Percentiles rank a stretch among this genome's conserved stretches.
These are phyloP conservation scores for Auricularia sp. DNA, from an alignment of 768 basidiomycete genomes.

Conservation along the genomic window DNA sequence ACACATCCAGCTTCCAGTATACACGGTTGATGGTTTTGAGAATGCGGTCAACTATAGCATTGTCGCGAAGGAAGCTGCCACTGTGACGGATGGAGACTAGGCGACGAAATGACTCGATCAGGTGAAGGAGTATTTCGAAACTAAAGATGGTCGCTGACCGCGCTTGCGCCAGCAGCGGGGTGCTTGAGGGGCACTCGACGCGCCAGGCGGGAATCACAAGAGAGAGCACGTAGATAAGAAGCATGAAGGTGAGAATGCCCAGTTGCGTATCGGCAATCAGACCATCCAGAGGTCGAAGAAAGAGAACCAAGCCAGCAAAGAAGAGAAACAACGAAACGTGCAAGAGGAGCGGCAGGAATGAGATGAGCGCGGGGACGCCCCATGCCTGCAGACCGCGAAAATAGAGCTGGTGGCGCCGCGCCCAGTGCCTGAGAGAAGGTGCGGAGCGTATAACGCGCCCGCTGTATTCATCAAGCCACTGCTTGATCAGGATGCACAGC, in stretches of 20 bases:
- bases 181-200: neutral
- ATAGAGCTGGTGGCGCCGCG: neutral
- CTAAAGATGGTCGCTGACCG: too few relatives aligned
- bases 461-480: neutral
- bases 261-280: neutral
- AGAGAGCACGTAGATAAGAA: neutral
- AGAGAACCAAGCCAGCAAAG: constrained; percentile 1
- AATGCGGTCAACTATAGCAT: too few relatives aligned
- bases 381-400: neutral
- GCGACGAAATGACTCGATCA: too few relatives aligned
- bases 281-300: neutral
- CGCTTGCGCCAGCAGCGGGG: neutral
- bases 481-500: neutral
- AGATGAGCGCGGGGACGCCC: neutral
- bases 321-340: constrained; percentile 3
- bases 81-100: too few relatives aligned
- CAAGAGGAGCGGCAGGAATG: neutral
- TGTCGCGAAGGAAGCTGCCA: too few relatives aligned
- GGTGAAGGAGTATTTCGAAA: too few relatives aligned
- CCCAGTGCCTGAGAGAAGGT: neutral
- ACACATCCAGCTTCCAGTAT: too few relatives aligned
- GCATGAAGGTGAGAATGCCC: neutral
- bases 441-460: neutral
- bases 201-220: neutral
- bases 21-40: too few relatives aligned